phyloP scores from a whole-genome alignment of 2,329 filamentous ascomycete species.

The Golovinomyces cichoracearum region DNA sequence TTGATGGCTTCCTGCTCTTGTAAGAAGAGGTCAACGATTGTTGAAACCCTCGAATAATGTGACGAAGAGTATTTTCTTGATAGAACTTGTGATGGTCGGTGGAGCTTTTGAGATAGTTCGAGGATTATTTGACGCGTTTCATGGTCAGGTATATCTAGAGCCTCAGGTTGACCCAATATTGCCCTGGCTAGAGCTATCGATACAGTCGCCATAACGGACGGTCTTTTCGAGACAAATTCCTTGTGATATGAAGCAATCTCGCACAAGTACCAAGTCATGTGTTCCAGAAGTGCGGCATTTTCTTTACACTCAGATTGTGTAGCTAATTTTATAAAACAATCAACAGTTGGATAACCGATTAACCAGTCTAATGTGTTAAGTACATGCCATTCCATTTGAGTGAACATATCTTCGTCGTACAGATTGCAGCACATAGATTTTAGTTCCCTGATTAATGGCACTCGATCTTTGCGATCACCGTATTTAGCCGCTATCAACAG shows the following conservation, averaged over 20 bases:
- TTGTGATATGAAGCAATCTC: slow-evolving; percentile 92
- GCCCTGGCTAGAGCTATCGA: slow-evolving; percentile 67
- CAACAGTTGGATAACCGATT: slow-evolving; percentile 84
- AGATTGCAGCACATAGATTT: slow-evolving; percentile 98
- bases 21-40: slow-evolving; percentile 39
- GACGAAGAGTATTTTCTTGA: slow-evolving; percentile 41
- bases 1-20: slow-evolving; percentile 30
- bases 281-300: slow-evolving; percentile 57
- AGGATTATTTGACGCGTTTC: slow-evolving; percentile 41
- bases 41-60: slow-evolving; percentile 37
- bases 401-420: slow-evolving; percentile 98
- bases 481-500: slow-evolving; percentile 96
- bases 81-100: slow-evolving; percentile 40
- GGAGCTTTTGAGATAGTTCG: slow-evolving; percentile 27
- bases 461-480: slow-evolving; percentile 91
- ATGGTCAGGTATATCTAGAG: slow-evolving; percentile 41
- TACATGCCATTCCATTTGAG: slow-evolving; percentile 99
- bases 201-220: slow-evolving; percentile 71
- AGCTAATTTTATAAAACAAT: slow-evolving; percentile 75
- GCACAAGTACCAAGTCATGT: slow-evolving; percentile 81
- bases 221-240: slow-evolving; percentile 80
- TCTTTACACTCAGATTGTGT: slow-evolving; percentile 43
- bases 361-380: slow-evolving; percentile 92
- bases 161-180: slow-evolving; percentile 57
- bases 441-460: slow-evolving; percentile 88